Conservation (phyloP, 345 rosid species). For the Angophora floribunda region DNA sequence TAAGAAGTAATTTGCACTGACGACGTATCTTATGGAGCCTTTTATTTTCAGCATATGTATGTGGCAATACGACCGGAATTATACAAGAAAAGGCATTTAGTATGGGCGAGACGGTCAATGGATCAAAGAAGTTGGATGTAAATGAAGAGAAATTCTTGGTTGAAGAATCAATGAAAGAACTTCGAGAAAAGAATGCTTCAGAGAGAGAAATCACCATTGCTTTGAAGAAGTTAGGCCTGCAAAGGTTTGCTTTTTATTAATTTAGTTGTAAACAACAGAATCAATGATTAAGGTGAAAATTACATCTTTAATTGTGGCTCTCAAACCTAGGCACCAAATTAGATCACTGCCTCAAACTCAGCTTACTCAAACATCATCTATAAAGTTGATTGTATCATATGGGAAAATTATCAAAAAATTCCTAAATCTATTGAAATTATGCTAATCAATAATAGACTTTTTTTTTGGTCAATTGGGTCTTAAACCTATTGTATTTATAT, state of each 20-base stretch:
- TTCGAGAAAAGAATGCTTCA: neutral
- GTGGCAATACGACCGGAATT: slow-evolving; percentile 8
- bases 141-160: slow-evolving; percentile 1
- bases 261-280: neutral
- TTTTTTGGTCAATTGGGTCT: no score
- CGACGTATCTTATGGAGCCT: neutral
- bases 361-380: neutral
- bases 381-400: neutral
- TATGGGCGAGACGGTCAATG: slow-evolving; percentile 7
- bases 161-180: neutral
- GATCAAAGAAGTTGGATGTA: neutral
- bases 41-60: slow-evolving; percentile 13
- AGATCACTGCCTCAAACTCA: neutral
- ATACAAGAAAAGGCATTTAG: slow-evolving; percentile 4
- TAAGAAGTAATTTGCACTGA: no score
- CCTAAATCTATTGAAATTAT: no score
- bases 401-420: neutral
- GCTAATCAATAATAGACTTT: no score
- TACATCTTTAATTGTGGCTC: neutral
- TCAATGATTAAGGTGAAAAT: neutral
- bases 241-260: slow-evolving; percentile 1
- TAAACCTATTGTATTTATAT: no score
- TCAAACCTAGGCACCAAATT: neutral
- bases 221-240: slow-evolving; percentile 9
- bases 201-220: neutral